Conservation (phyloP, 2,329 filamentous ascomycete genomes). For the Elsinoe ampelina region DNA sequence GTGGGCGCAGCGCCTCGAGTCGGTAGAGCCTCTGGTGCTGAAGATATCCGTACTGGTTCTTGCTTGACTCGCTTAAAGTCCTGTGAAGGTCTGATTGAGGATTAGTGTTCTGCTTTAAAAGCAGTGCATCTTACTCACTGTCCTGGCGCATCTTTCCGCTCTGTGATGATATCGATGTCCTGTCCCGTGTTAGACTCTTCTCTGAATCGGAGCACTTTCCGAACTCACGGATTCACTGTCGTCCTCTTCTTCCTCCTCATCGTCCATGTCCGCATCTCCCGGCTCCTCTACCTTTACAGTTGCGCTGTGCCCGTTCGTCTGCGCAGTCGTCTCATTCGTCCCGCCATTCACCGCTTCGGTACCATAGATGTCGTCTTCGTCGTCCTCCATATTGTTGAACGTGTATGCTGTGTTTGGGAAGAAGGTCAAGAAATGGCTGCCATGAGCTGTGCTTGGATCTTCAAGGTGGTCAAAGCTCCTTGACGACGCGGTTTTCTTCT, state of each 20-base stretch:
- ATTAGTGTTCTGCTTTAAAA: not conserved
- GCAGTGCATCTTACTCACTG: slow-evolving; percentile 19
- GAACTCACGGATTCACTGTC: slow-evolving; percentile 33
- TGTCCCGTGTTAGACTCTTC: slow-evolving; percentile 20
- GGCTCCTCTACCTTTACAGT: slow-evolving; percentile 17
- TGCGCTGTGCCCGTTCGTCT: slow-evolving; percentile 20
- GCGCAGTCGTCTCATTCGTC: not conserved
- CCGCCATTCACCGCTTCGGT: slow-evolving; percentile 19
- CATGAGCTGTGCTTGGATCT: slow-evolving; percentile 10
- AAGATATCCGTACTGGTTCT: slow-evolving; percentile 20
- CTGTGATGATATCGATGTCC: slow-evolving; percentile 47
- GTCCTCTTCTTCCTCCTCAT: slow-evolving; percentile 33
- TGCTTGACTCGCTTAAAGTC: slow-evolving; percentile 20
- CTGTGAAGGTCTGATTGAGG: slow-evolving; percentile 13
- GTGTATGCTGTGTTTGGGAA: not conserved
- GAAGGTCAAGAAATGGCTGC: slow-evolving; percentile 5
- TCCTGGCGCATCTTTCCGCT: slow-evolving; percentile 34
- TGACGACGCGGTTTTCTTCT: slow-evolving; percentile 2
- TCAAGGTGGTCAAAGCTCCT: slow-evolving; percentile 15
- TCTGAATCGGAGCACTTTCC: not conserved
- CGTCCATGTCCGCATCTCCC: slow-evolving; percentile 24
- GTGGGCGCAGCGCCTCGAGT: slow-evolving; percentile 19
- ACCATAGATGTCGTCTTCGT: slow-evolving; percentile 45
- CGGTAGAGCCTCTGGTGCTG: slow-evolving; percentile 18
- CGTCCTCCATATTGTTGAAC: slow-evolving; percentile 36